Percentiles rank a stretch among this genome's conserved stretches.
phyloP scores from a whole-genome alignment of 2,329 filamentous ascomycete genomes.

The Dothiorella sarmentorum region DNA sequence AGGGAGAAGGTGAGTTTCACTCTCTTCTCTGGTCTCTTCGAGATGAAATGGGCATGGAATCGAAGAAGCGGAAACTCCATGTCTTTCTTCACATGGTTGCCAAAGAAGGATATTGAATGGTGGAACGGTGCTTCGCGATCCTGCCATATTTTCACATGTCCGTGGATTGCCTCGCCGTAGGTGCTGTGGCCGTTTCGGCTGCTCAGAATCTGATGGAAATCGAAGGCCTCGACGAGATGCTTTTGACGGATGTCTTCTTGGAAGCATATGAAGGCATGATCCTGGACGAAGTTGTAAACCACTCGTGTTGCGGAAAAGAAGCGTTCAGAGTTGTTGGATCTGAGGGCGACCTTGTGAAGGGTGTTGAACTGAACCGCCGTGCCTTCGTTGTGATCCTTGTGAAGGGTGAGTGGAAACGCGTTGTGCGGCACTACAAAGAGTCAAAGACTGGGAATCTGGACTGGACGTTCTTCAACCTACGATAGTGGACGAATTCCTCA shows the following conservation, averaged over 20 bases:
- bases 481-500: background rate
- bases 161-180: constrained; percentile 7
- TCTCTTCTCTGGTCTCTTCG: background rate
- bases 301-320: constrained; percentile 1
- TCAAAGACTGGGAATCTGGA: background rate
- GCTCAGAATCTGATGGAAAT: background rate
- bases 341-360: constrained; percentile 1
- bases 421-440: background rate
- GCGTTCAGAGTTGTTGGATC: background rate
- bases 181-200: background rate
- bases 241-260: constrained; percentile 9
- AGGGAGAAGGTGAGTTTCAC: background rate
- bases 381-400: constrained; percentile 1
- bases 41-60: background rate
- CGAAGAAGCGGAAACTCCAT: constrained; percentile 4
- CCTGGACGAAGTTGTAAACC: constrained; percentile 3
- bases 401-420: background rate
- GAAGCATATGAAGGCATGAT: constrained; percentile 1
- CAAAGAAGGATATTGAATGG: constrained; percentile 11
- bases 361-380: constrained; percentile 1
- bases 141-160: constrained; percentile 6
- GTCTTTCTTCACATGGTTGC: background rate
- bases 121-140: constrained; percentile 8
- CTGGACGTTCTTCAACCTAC: background rate
- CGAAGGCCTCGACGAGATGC: background rate